phyloP scores from a whole-genome alignment of 2,329 filamentous ascomycete genomes.

The Gnomoniopsis sp. region DNA sequence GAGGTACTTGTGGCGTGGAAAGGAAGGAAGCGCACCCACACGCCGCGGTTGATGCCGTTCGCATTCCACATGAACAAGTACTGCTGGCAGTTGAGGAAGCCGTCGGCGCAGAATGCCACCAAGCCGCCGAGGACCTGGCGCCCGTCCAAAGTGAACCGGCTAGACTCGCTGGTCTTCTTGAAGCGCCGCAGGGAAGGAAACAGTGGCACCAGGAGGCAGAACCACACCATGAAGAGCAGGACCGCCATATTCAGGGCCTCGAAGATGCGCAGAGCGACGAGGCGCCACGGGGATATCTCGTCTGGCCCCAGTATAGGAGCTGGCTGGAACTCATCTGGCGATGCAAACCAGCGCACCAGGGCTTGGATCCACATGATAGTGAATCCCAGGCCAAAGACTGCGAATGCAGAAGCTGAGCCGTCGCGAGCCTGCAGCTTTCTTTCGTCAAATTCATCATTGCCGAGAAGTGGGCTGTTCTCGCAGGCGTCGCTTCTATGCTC shows the following conservation, averaged over 20 bases:
- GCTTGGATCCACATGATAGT: not conserved
- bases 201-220: not conserved
- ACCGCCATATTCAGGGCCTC: not conserved
- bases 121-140: not conserved
- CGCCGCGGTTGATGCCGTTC: not conserved
- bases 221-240: not conserved
- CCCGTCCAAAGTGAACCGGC: not conserved
- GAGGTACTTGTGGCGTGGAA: not conserved
- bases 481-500: not conserved
- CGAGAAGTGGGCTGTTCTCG: not conserved
- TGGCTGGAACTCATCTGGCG: not conserved
- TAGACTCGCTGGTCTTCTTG: not conserved
- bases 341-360: not conserved
- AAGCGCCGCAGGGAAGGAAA: constrained; percentile 1
- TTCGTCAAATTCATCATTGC: not conserved
- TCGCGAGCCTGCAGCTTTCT: not conserved
- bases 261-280: not conserved
- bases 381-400: not conserved
- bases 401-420: not conserved
- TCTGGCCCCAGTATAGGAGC: not conserved
- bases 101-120: not conserved
- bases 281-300: not conserved
- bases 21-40: not conserved
- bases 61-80: constrained; percentile 1
- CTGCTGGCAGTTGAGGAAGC: not conserved